Evolutionary conservation across 2,329 filamentous ascomycete species (phyloP).

Genomic region (Tolypocladium album): DNA sequence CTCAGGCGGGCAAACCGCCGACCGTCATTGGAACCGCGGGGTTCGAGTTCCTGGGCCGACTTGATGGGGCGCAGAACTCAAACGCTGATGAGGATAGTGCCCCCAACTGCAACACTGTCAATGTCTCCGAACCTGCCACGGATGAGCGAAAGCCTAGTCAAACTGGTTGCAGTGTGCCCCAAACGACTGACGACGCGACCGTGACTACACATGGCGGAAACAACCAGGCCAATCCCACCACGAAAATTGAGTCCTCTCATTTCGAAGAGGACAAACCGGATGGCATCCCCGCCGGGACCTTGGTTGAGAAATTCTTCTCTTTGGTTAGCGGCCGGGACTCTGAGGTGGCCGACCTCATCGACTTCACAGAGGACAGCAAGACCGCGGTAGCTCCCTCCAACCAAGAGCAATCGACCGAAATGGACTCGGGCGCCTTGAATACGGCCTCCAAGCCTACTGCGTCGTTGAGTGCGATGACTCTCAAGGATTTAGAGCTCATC

Average conservation of each 20-base stretch:
- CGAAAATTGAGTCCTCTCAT: not conserved
- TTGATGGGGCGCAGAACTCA: not conserved
- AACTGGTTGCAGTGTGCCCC: not conserved
- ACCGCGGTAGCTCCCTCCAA: not conserved
- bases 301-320: constrained; percentile 11
- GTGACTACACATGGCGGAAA: not conserved
- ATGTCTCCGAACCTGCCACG: not conserved
- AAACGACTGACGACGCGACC: not conserved
- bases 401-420: not conserved
- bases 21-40: constrained; percentile 10
- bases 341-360: not conserved
- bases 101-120: not conserved
- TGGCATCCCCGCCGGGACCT: not conserved
- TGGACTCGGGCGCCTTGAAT: not conserved
- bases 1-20: not conserved
- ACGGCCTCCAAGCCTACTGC: not conserved
- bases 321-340: constrained; percentile 1
- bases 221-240: not conserved
- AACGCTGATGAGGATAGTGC: not conserved
- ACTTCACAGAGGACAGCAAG: not conserved
- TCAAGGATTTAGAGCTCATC: not conserved
- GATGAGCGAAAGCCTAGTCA: not conserved
- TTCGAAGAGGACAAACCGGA: not conserved
- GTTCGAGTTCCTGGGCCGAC: constrained; percentile 11
- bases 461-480: not conserved